Conservation (phyloP, 208 protist species). For the Tetramitus jugosus region DNA sequence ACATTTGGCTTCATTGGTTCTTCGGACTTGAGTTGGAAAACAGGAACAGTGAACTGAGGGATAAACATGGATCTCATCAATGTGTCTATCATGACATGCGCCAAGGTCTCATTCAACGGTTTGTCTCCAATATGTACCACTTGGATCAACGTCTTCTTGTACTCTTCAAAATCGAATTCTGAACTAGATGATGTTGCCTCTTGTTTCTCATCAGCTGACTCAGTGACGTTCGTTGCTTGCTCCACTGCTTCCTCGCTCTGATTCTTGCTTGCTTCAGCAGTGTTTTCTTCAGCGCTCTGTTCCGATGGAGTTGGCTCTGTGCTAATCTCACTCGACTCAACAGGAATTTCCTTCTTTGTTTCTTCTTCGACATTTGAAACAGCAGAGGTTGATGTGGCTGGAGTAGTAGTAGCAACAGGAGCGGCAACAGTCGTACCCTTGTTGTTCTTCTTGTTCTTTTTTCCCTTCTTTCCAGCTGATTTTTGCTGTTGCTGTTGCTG, state of each 20-base stretch:
- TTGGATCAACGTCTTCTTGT: neutral
- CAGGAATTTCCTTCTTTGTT: no score
- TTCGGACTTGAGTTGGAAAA: neutral
- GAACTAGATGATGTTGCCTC: neutral
- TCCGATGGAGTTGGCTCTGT: neutral
- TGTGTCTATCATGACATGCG: neutral
- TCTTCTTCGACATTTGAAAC: neutral
- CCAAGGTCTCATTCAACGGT: neutral
- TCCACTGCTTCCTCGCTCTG: neutral
- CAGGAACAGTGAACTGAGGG: constrained; percentile 3
- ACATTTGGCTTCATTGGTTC: neutral
- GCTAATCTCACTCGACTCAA: neutral
- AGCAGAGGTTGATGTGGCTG: neutral
- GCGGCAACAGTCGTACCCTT: no score
- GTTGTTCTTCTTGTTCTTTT: constrained; percentile 20
- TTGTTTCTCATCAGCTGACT: neutral
- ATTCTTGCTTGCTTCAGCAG: neutral
- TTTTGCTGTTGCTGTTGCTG: neutral
- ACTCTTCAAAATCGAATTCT: neutral
- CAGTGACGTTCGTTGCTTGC: neutral
- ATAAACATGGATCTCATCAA: constrained; percentile 14
- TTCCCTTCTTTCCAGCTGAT: neutral
- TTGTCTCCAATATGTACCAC: neutral
- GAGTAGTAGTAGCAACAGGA: no score
- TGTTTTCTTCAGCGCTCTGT: neutral